These are phyloP conservation scores for Acanthamoeba culbertsoni DNA, from an alignment of 208 protist species.

Conservation along the genomic window DNA sequence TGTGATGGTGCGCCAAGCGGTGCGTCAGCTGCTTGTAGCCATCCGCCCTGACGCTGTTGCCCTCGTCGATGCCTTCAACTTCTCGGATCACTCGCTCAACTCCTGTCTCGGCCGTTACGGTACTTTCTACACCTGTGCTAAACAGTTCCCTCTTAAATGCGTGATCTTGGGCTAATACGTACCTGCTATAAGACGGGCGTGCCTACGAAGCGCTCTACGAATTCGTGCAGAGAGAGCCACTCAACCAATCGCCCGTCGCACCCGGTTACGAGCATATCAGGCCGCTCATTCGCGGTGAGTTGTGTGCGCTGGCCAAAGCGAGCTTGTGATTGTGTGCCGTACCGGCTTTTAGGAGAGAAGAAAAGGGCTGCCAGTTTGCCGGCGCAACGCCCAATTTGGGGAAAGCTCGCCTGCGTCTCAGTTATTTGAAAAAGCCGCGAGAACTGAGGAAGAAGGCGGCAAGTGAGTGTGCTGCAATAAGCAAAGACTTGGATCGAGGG, in stretches of 20 bases:
- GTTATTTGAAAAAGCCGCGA: too few relatives aligned
- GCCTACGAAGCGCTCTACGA: conserved; percentile 58
- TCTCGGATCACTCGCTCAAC: conserved; percentile 61
- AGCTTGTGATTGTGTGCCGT: neutral
- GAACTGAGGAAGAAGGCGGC: too few relatives aligned
- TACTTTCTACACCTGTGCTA: neutral
- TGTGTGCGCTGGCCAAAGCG: neutral
- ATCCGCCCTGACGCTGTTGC: conserved; percentile 57
- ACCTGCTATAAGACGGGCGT: conserved; percentile 22
- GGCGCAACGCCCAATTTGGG: too few relatives aligned
- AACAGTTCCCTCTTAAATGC: too few relatives aligned
- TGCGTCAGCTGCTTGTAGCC: conserved; percentile 33
- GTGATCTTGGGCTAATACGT: too few relatives aligned
- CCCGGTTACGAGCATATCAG: conserved; percentile 56
- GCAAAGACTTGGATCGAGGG: too few relatives aligned
- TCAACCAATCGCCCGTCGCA: conserved; percentile 31
- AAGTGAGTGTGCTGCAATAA: too few relatives aligned
- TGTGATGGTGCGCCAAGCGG: conserved; percentile 2
- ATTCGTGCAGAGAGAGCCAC: conserved; percentile 37
- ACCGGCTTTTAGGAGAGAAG: too few relatives aligned
- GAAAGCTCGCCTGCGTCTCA: too few relatives aligned
- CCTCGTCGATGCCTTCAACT: conserved; percentile 63
- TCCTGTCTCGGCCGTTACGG: conserved; percentile 62
- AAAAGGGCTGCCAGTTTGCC: too few relatives aligned
- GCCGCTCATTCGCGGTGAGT: conserved; percentile 43